Percentiles rank a stretch among this genome's conserved stretches.
phyloP scores from a whole-genome alignment of 139 green algal species.

The Closterium sp. region DNA sequence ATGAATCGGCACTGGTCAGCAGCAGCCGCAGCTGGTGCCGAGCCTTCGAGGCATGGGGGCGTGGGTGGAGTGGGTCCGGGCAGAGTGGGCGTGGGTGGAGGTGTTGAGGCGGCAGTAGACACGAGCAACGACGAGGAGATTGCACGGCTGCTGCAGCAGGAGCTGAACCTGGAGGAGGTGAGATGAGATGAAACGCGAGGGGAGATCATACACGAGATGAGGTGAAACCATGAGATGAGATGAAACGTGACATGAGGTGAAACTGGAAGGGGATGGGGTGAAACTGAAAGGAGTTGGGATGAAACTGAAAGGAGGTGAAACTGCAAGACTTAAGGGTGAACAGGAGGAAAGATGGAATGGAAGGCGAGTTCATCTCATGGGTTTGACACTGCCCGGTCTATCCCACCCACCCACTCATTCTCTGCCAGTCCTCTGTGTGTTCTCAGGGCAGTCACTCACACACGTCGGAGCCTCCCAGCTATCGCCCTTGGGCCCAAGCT shows the following conservation, averaged over 20 bases:
- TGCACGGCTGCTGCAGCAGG: constrained; percentile 11
- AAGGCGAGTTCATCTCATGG: background rate
- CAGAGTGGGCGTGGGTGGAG: background rate
- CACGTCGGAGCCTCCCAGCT: too few relatives aligned
- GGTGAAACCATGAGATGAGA: background rate
- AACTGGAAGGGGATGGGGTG: background rate
- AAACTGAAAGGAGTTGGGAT: background rate
- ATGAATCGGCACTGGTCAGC: background rate
- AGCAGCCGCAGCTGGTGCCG: background rate
- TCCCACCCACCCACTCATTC: background rate
- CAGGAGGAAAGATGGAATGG: background rate
- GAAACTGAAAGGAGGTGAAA: background rate
- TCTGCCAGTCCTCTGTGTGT: background rate
- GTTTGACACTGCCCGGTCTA: too few relatives aligned
- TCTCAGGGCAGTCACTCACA: background rate
- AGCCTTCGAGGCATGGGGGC: background rate
- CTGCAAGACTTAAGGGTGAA: background rate
- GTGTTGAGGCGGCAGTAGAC: background rate
- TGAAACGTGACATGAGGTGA: too few relatives aligned
- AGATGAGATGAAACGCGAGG: too few relatives aligned
- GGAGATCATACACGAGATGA: too few relatives aligned
- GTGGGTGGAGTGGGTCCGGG: background rate
- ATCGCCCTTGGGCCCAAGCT: too few relatives aligned
- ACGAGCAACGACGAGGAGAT: constrained; percentile 13
- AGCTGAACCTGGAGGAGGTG: background rate